Base-by-base conservation (phyloP, 73 alveolate species). In the Tetrahymena elliotti region DNA sequence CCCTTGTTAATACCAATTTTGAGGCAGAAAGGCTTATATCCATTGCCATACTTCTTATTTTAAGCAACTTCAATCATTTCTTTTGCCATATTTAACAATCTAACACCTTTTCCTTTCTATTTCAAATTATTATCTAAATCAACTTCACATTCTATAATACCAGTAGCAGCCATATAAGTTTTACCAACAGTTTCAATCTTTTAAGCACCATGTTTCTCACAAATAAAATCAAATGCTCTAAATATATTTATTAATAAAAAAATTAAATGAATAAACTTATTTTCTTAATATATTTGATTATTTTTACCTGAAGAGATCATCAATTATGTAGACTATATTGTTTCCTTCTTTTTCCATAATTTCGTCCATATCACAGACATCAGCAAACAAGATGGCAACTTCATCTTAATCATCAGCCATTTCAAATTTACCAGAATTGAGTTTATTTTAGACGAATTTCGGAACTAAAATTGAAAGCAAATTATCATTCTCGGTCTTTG, bases 81-180 rank as follows among this genome's bases (percentile, higher is more conserved):
- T 52, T 83, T 53, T 3, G 96, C 96, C 93, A 94, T 47, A 94
- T 94, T 94, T 7, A 94, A 93, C 2, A 94, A 68, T 84, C 96
- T 94, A 83, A 94, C 93, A 40, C 95, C 93, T 36, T 94, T 94
- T 52, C 93, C 96, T 34, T 82, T 94, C 38, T 92, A 52, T 34
- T 68, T 39, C 22, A 94, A 38, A 52, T 94, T 94, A 12, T 93
- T 38, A 31, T 96, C 96, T 92, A 96, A 40, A 52, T 96, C 96
- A 53, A 94, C 95, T 95, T 97, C 99, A 35, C 97, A 84, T 24
- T 95, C 96, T 41, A 96, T 97, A 4, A 97, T 96, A 5, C 99
- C 99, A 53, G 98, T 98, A 11, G 98, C 97, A 12, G 98, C 98
- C 98, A 97, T 97, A 92, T 97, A 97, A 13, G 99, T 96, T 52